Base-by-base conservation (phyloP, 345 rosid genomes). In the Sonneratia alba region DNA sequence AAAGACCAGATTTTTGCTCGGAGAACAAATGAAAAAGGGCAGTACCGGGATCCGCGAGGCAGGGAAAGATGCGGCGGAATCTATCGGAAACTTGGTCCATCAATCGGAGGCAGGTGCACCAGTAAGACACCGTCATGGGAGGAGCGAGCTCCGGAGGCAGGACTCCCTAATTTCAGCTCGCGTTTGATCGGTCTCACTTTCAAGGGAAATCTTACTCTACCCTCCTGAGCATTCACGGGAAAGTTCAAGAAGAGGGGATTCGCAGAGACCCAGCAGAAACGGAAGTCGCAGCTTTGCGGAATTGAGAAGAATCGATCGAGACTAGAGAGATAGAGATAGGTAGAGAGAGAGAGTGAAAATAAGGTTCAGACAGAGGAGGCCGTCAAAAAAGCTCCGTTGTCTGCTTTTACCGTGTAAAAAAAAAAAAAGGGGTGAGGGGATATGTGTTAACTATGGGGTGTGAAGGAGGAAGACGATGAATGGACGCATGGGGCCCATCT, bases 21-120 rank as follows among this genome's bases (percentile, higher is more conserved):
- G 22, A 10, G 7, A 36, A 61, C 49, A 3, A 10, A 16, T 8
- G 19, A 9, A 45, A 14, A 75, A 32, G 24, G 67, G 16, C 12
- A 18, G 45, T 76, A 90, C 96, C 88, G 49, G 96, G 88, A 84
- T 90, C 96, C 70, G 85, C 74, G 79, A 90, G 91, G 61, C 91
- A 88, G 67, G 96, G 92, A 71, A 85, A 67, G 64, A 57, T 66
- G 62, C 63, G 67, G 77, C 67, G 77, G 81, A 75, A 82, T 70
- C 77, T 79, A 65, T 77, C 82, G 14, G 68, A 73, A 6, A 78
- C 68, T 74, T 82, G 88, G 76, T 80, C 81, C 36, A 62, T 62
- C 66, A 62, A 27, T 62, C 66, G 66, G 37, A 27, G 38, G 7
- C 37, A 37, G 66, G 1, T 13, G 38, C 36, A 27, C 1, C 36